Base-by-base conservation (phyloP, 2,329 filamentous ascomycete species). In the Whalleya microplaca region DNA sequence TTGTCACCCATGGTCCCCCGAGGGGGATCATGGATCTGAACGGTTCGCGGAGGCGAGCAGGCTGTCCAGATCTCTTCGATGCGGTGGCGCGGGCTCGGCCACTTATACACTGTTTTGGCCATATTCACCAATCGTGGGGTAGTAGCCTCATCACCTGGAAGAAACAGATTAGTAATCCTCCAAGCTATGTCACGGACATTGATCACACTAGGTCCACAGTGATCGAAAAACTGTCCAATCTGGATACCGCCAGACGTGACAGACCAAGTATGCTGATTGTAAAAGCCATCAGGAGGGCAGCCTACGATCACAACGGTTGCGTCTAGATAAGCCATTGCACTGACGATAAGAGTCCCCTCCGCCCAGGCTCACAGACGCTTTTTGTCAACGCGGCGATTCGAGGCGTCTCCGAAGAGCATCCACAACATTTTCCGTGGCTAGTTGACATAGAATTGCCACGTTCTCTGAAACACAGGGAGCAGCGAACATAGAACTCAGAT, bases 121-220 rank as follows among this genome's bases (percentile, higher is more conserved):
- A 85, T 58, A 80, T 85, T n/a, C 83, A 86, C n/a, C 64, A 80
- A 84, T 61, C 78, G 74, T 0, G 88, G 84, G 82, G 86, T 85
- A 2, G 79, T 76, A 0, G 80, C 78, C 56, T 83, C 2, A 77
- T 84, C 0, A 71, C 72, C 1, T 89, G 85, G 86, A 71, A 76
- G n/a, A 2, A 56, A 66, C 3, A 67, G 12, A 21, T 61, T 8
- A 64, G 54, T 14, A 45, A 64, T 0, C 43, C 14, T 2, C 73
- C 72, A 2, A 72, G 73, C 0, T 73, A 79, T 56, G 73, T 79
- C 37, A 75, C 71, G 0, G 74, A 71, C 47, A 76, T 83, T 47
- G 76, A 83, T 55, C 72, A 77, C 37, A 70, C 67, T 1, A 64
- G 55, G 1, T 81, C 78, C 0, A 42, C 51, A 1, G 40, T 72